A percentile compares a stretch with the other conserved stretches of the same genome.
Evolutionary conservation across 2,329 filamentous ascomycete genomes (phyloP).

Genomic region (Alternaria sp.): DNA sequence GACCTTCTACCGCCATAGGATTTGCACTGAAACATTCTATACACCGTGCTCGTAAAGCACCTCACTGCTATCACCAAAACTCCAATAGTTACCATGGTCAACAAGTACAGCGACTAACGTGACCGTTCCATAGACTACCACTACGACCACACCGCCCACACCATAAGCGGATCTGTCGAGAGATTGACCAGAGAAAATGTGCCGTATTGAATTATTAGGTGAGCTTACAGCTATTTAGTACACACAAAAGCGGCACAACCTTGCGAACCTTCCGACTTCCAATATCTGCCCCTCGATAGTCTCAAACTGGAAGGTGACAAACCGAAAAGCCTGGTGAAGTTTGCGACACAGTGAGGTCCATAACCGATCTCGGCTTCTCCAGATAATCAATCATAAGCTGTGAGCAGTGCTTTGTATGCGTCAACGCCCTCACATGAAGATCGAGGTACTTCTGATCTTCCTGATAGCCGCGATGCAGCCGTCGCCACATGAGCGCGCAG

Average conservation of each 20-base stretch:
- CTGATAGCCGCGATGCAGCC: slow-evolving; percentile 8
- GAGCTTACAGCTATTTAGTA: rapidly evolving
- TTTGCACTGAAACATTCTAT: too few species aligned
- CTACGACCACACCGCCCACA: too few species aligned
- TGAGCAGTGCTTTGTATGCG: neutral
- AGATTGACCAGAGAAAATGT: too few species aligned
- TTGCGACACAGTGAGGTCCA: neutral
- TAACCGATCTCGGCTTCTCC: neutral
- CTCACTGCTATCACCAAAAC: too few species aligned
- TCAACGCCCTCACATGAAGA: neutral
- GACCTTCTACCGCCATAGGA: too few species aligned
- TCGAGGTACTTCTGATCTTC: neutral
- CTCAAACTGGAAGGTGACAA: neutral
- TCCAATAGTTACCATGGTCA: too few species aligned
- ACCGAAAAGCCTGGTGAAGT: neutral
- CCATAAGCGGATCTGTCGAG: too few species aligned
- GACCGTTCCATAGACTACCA: too few species aligned
- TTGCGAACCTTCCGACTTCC: neutral
- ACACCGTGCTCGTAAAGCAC: too few species aligned
- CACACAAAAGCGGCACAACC: rapidly evolving
- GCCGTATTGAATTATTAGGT: too few species aligned
- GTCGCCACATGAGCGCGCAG: slow-evolving; percentile 11
- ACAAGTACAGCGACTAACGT: too few species aligned
- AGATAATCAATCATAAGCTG: neutral
- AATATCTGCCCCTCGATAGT: neutral